Base-by-base conservation (phyloP, 768 basidiomycete species). In the Mycena filopes region DNA sequence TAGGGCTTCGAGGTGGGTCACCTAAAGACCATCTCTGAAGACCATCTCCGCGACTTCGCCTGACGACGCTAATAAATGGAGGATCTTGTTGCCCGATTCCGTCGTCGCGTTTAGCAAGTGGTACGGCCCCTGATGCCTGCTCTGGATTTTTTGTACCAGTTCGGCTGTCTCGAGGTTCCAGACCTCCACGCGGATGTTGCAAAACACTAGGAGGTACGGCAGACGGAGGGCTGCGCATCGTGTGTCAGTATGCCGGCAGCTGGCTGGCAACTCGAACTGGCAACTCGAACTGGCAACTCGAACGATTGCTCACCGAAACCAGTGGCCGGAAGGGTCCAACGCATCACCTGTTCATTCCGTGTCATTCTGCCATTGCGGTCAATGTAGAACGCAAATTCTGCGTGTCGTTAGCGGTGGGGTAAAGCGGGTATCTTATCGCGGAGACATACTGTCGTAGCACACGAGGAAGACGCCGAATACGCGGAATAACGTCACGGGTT, bases 301-400 rank as follows among this genome's bases (percentile, higher is more conserved):
- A 77, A 15, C 15, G 15, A 36, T 10, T 11, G 36, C 89, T 73
- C 64, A 92, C 91, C 92, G 68, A 93, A 92, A 36, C 84, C 83
- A 10, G 86, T 86, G 0, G 92, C 89, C 25, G 80, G 76, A 7
- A 89, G 89, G 70, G 92, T 90, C 92, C 92, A 93, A 65, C 87
- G 82, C 26, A 93, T 86, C 77, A 89, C 87, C 83, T 89, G 90
- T 55, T 87, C 82, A 45, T 82, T 83, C 29, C 86, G 80, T 21
- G 90, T 87, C 60, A 89, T 79, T 84, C 87, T 89, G 2, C 92
- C 92, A 53, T 84, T 88, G 76, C 88, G 88, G 77, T 93, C 90
- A 70, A 93, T 88, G 73, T 91, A 92, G 75, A 93, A 92, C 0
- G 90, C 92, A 68, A 91, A 91, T 74, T 93, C 91, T 92, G 66